Percentiles rank a stretch among this genome's conserved stretches.
Conservation (phyloP, 257 asterid genomes). For the Gardenia jasminoides region DNA sequence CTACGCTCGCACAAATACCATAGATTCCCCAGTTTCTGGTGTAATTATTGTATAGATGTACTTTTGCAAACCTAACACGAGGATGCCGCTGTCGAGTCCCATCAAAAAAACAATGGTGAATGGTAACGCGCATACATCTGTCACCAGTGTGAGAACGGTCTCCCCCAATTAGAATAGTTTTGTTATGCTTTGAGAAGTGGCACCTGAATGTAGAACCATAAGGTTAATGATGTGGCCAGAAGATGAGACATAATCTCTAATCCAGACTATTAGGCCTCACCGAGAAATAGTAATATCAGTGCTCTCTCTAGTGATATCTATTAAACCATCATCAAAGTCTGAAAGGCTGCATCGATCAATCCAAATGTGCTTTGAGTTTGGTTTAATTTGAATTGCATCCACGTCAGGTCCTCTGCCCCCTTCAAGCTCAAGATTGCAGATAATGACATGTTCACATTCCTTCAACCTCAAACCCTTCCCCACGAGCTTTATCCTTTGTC, state of each 20-base stretch:
- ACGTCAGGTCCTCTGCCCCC: slow-evolving; percentile 75
- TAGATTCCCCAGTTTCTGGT: slow-evolving; percentile 77
- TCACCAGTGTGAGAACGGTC: slow-evolving; percentile 66
- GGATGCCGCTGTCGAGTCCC: slow-evolving; percentile 95
- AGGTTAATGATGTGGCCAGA: background rate
- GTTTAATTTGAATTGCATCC: slow-evolving; percentile 86
- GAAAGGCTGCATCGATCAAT: slow-evolving; percentile 86
- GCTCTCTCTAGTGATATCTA: slow-evolving; percentile 76
- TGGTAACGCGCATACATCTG: slow-evolving; percentile 73
- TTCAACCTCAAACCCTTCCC: slow-evolving; percentile 82
- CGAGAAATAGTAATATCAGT: slow-evolving; percentile 82
- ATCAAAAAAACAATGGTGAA: slow-evolving; percentile 91
- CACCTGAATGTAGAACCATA: slow-evolving; percentile 43
- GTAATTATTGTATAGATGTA: slow-evolving; percentile 82
- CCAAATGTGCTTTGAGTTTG: slow-evolving; percentile 79
- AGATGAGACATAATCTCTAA: background rate
- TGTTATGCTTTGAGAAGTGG: slow-evolving; percentile 74
- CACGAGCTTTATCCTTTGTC: slow-evolving; percentile 60
- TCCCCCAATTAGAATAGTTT: slow-evolving; percentile 76
- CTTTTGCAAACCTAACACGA: slow-evolving; percentile 85
- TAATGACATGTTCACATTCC: slow-evolving; percentile 80
- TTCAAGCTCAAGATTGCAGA: slow-evolving; percentile 68
- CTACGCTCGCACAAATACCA: slow-evolving; percentile 95
- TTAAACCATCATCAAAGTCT: slow-evolving; percentile 69
- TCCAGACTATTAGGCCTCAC: slow-evolving; percentile 26